Base-by-base conservation (phyloP, 2,329 filamentous ascomycete species). In the Cryoendolithus antarcticus region DNA sequence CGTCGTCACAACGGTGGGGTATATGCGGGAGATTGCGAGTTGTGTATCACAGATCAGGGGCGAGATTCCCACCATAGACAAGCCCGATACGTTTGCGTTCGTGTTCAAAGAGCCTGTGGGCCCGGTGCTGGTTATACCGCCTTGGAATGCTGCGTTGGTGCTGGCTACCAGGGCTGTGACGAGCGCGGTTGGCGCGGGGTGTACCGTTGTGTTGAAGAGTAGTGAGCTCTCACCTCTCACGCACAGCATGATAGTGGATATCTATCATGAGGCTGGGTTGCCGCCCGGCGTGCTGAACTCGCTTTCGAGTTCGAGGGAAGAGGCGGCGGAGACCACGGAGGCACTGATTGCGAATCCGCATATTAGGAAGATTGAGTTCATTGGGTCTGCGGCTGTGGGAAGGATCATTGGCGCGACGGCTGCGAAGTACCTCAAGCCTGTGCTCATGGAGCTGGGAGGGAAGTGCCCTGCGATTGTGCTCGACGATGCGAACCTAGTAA, bases 401-500 rank as follows among this genome's bases (percentile, higher is more conserved):
- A 47, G 58, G n/a, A 58, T 60, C 6, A 60, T 70, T 31, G 62
- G 59, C 2, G 46, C 47, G 1, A 48, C 51, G 7, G 60, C 62
- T 1, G 63, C 58, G 2, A 54, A 53, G 34, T 44, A 61, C 34
- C 50, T 70, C n/a, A 71, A 69, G 50, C 66, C 65, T 1, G 52
- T 63, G 2, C 51, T 68, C 6, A 52, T 71, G 35, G 69, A 72
- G 48, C 59, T 71, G 2, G 69, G 68, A 8, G 69, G 68, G 21
- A 71, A 71, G 46, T 60, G 57, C 2, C 59, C 58, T 2, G 56
- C 62, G 2, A 52, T 71, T 4, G 61, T 71, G 0, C 55, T 65
- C 6, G 54, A 59, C 28, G 67, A 70, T 42, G 66, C 66, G 0
- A 59, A 70, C 43, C 47, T 71, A 2, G 57, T 62, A 21, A 56